phyloP scores from a whole-genome alignment of 2,329 filamentous ascomycete species.

The Paecilomyces fulvus region DNA sequence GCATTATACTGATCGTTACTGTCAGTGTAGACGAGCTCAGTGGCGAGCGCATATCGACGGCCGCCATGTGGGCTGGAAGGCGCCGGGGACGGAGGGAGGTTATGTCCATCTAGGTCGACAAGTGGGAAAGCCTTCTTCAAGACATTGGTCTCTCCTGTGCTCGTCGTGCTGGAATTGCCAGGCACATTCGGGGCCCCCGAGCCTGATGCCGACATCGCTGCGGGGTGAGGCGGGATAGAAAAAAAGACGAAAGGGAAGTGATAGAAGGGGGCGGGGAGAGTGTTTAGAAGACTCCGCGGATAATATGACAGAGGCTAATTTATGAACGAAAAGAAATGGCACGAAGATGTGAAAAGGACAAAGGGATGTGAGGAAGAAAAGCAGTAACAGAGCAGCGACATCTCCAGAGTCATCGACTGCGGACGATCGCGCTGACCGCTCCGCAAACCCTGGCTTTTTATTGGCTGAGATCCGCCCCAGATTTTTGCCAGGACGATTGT shows the following conservation, averaged over 20 bases:
- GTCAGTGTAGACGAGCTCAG: conserved; percentile 93
- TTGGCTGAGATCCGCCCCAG: conserved; percentile 8
- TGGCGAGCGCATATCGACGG: conserved; percentile 85
- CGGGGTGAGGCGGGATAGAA: conserved; percentile 14
- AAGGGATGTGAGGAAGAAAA: background rate
- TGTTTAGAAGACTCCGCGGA: background rate
- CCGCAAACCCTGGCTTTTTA: conserved; percentile 5
- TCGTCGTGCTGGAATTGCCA: background rate
- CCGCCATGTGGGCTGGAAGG: conserved; percentile 83
- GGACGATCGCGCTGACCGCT: conserved; percentile 4
- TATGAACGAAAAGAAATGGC: background rate
- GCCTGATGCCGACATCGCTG: conserved; percentile 33
- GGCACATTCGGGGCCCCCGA: conserved; percentile 14
- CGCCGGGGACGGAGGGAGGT: conserved; percentile 83
- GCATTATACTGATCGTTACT: conserved; percentile 94
- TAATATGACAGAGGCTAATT: background rate
- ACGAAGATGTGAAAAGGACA: background rate
- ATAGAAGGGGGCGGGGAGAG: conserved; percentile 3
- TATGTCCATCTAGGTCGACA: conserved; percentile 72
- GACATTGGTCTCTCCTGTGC: conserved; percentile 15
- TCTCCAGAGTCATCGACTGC: conserved; percentile 4
- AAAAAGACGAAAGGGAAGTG: background rate
- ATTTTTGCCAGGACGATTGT: conserved; percentile 7
- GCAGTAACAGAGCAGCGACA: background rate
- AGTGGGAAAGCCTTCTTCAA: conserved; percentile 47